Base-by-base conservation (phyloP, 2,329 filamentous ascomycete genomes). In the Fusarium longipes region DNA sequence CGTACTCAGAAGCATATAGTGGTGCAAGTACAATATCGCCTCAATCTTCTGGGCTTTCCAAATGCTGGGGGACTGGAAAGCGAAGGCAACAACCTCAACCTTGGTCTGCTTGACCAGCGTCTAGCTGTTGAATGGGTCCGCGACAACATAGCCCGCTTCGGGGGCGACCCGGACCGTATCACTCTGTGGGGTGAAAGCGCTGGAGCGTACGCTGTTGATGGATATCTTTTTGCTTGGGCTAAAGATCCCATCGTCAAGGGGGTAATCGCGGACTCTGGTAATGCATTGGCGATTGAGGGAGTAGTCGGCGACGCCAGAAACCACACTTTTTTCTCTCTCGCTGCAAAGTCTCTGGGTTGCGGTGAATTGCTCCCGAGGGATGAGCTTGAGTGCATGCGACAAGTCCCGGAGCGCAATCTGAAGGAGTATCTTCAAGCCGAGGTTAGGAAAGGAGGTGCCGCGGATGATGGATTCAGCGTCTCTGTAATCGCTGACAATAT, bases 51-150 rank as follows among this genome's bases (percentile, higher is more conserved):
- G 1, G 67, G 67, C 1, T 24, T 68, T 2, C 67, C 67, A 0
- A 70, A 70, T 2, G 47, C 67, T 1, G 50, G 39, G 11, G 67
- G 53, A 0, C n/a, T 70, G 1, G 49, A 7, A 10, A n/a, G 20
- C 4, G 6, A 39, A 5, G 53, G 36, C 6, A 38, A 63, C 8
- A 68, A 68, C 3, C 27, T 68, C 8, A 70, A 70, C 14, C 25
- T 70, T 24, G 51, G 50, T 8, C 50, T 70, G 1, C 67, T 70
- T 14, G 67, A 70, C 3, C 67, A 70, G 5, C 64, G 67, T 11
- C 50, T 70, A 0, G 67, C 67, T 7, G 67, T 70, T 10, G 67
- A 70, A 56, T 70, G 67, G 67, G 67, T 70, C 5, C 60, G 52
- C 0, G 51, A 51, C 10, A 70, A 70, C 8, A 66, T 68, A 32